Conservation (phyloP, 78 protist genomes). For the Dictyostelium purpureum region DNA sequence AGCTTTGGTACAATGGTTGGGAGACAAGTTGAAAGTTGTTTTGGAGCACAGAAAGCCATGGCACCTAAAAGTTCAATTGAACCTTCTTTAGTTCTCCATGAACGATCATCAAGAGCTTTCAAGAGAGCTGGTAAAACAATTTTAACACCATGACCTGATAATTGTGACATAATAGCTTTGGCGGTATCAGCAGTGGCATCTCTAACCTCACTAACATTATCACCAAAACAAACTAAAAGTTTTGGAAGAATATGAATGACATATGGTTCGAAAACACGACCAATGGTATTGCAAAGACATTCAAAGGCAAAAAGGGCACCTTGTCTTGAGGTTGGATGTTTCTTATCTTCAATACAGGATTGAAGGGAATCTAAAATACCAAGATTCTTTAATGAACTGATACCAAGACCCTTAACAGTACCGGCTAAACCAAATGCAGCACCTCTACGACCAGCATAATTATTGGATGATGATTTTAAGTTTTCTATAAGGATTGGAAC, state of each 20-base stretch:
- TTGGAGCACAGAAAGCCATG: constrained; percentile 96
- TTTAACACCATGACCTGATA: constrained; percentile 94
- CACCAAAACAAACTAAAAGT: constrained; percentile 88
- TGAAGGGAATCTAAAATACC: constrained; percentile 76
- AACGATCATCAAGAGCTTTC: constrained; percentile 83
- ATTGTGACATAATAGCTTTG: constrained; percentile 83
- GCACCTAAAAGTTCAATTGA: constrained; percentile 90
- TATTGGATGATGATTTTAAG: constrained; percentile 1
- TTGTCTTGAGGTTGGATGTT: constrained; percentile 78
- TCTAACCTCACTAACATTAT: constrained; percentile 84
- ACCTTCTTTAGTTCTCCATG: constrained; percentile 94
- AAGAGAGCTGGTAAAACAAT: constrained; percentile 91
- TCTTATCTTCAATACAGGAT: constrained; percentile 60
- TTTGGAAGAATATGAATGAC: constrained; percentile 87
- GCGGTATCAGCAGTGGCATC: constrained; percentile 84
- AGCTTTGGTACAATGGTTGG: constrained; percentile 95
- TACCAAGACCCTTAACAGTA: constrained; percentile 90
- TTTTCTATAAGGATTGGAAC: constrained; percentile 48
- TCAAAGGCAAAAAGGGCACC: constrained; percentile 92
- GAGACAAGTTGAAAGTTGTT: constrained; percentile 91
- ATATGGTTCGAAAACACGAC: constrained; percentile 97
- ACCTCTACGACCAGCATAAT: constrained; percentile 75
- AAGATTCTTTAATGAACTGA: constrained; percentile 84
- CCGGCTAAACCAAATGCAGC: constrained; percentile 96
- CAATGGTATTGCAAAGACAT: constrained; percentile 78